Percentiles rank a stretch among this genome's conserved stretches.
phyloP scores from a whole-genome alignment of 495 filamentous ascomycete species.

The Penicillium cataractarum region DNA sequence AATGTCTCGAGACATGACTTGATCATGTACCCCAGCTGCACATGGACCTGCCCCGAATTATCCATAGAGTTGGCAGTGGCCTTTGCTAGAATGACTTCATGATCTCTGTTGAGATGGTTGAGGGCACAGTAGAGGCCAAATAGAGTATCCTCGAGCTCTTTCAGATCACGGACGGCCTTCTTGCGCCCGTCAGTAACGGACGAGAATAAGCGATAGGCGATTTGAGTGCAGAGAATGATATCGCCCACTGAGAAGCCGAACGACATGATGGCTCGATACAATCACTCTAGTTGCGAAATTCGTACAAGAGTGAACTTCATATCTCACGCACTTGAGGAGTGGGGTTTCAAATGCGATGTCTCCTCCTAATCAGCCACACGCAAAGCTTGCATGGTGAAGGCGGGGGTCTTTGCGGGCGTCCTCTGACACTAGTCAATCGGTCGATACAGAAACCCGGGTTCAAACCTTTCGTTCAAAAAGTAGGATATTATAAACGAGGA shows the following conservation, averaged over 20 bases:
- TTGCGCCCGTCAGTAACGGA: conserved; percentile 3
- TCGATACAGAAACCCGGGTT: not conserved
- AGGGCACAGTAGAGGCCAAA: conserved; percentile 9
- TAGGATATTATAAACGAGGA: not conserved
- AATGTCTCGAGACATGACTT: not conserved
- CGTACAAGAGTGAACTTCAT: not conserved
- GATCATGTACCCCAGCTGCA: conserved; percentile 6
- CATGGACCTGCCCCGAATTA: not conserved
- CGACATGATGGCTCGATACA: conserved; percentile 1
- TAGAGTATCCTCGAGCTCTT: conserved; percentile 6
- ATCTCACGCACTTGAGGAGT: not conserved
- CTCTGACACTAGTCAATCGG: not conserved
- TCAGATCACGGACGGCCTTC: not conserved
- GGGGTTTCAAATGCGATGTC: not conserved
- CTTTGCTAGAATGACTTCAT: not conserved
- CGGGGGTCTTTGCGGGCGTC: not conserved
- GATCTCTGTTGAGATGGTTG: not conserved
- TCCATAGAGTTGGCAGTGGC: not conserved
- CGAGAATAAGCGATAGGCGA: conserved; percentile 7
- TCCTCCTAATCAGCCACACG: not conserved
- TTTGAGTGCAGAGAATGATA: conserved; percentile 13
- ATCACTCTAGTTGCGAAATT: not conserved
- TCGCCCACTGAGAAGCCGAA: conserved; percentile 14
- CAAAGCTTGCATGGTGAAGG: not conserved
- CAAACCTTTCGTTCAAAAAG: not conserved